Evolutionary conservation across 306 rosid species (phyloP), one percentile per base, ranked within the genome.

Genomic region (Lathyrus oleraceus): DNA sequence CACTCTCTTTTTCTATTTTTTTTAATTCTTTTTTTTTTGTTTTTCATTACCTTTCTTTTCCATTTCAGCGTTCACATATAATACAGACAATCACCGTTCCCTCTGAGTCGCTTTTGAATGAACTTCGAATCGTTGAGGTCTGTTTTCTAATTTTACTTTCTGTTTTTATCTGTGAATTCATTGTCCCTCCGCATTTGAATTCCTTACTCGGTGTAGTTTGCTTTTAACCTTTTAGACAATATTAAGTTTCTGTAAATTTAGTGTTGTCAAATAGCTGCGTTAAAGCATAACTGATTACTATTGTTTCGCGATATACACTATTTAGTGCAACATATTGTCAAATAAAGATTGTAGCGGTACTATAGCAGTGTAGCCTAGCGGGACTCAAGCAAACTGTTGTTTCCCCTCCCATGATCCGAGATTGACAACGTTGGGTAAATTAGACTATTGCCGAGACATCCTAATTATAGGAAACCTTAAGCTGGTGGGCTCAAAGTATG

Each of bases 41-140:
- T 75, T 65, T 63, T 73, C 61, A 25, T 65, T 13, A 36, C 52
- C 30, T 9, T 54, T 20, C 61, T 57, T 54, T 82, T 36, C 61
- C 15, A 7, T 81, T 79, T 69, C 97, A 95, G 99, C 92, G 99
- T 28, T 84, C 96, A 54, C 97, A 91, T 83, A 83, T 91, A 71
- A 75, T 80, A 78, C 94, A 89, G 85, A 95, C 99, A 20, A 89
- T 95, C 51, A 92, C 96, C 15, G 77, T 81, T 59, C 99, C 99
- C 2, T 95, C 99, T 14, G 99, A 91, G 74, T 91, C 97, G 85
- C 95, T 95, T 58, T 85, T 95, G 62, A 95, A 95, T 76, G 97
- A 95, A 68, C 97, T 95, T 82, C 96, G 86, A 81, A 89, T 83
- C 42, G 96, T 95, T 53, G 99, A 95, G 99, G 99, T 57, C 39